These are phyloP conservation scores for Euryodendron excelsum DNA, from an alignment of 148 eudicot genomes.

Conservation along the genomic window DNA sequence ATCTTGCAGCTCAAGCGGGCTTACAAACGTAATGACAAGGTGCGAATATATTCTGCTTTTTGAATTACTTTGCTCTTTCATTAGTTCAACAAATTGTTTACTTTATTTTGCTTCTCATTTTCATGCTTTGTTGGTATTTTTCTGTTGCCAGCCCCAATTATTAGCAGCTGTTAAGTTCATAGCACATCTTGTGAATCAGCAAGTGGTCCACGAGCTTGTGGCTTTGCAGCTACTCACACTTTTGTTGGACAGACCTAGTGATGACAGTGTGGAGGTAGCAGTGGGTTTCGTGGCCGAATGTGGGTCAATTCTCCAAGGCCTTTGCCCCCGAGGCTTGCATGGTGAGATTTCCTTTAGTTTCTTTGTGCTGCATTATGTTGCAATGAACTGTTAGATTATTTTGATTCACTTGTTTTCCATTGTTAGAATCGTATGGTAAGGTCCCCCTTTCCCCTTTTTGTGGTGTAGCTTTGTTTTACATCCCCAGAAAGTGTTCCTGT, in stretches of 20 bases:
- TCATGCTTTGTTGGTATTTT: not conserved
- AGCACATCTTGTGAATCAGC: constrained; percentile 91
- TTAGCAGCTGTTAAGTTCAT: constrained; percentile 84
- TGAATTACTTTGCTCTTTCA: not conserved
- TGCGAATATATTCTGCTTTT: constrained; percentile 8
- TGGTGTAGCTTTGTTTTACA: too few relatives aligned
- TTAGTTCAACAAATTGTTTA: not conserved
- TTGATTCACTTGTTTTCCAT: not conserved
- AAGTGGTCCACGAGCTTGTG: constrained; percentile 80
- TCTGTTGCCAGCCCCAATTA: constrained; percentile 63
- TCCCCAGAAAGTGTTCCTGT: too few relatives aligned
- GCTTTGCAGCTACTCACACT: constrained; percentile 77
- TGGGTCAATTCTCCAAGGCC: constrained; percentile 81
- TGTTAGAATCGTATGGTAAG: not conserved
- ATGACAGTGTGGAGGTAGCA: constrained; percentile 95
- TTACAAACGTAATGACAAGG: constrained; percentile 87
- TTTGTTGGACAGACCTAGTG: constrained; percentile 75
- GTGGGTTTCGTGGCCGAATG: constrained; percentile 91
- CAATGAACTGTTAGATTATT: not conserved
- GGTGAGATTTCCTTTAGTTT: constrained; percentile 44
- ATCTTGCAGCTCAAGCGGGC: constrained; percentile 80
- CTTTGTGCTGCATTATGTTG: not conserved
- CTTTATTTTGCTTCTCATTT: not conserved
- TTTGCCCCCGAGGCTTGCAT: constrained; percentile 69
- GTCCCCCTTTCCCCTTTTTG: too few relatives aligned